phyloP scores from a whole-genome alignment of 768 basidiomycete species.

The Russula sp. region DNA sequence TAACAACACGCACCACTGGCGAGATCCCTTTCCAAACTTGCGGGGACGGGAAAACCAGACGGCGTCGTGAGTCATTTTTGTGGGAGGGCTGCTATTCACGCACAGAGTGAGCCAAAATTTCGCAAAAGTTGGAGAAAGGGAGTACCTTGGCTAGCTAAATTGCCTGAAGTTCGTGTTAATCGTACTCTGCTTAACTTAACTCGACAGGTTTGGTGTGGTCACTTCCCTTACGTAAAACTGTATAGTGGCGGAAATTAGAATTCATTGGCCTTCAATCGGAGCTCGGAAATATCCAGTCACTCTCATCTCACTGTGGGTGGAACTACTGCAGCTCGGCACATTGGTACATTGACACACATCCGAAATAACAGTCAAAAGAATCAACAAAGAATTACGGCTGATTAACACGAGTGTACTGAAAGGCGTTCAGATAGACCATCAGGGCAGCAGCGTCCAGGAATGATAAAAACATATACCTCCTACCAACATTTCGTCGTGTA shows the following conservation, averaged over 20 bases:
- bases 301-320: not conserved
- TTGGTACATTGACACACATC: not conserved
- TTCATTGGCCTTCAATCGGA: not conserved
- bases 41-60: constrained; percentile 97
- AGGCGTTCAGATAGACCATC: not conserved
- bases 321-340: not conserved
- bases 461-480: not conserved
- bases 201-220: not conserved
- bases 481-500: not conserved
- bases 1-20: constrained; percentile 69
- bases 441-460: not conserved
- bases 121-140: constrained; percentile 1
- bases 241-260: constrained; percentile 19
- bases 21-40: constrained; percentile 92
- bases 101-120: constrained; percentile 4
- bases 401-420: not conserved
- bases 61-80: constrained; percentile 94
- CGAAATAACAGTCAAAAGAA: not conserved
- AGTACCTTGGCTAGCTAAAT: constrained; percentile 14
- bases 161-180: constrained; percentile 14
- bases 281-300: not conserved
- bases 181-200: not conserved
- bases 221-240: constrained; percentile 17
- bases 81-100: constrained; percentile 1
- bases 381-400: not conserved